Conservation (phyloP, 1,284 basidiomycete genomes). For the Leucoagaricus sp. region DNA sequence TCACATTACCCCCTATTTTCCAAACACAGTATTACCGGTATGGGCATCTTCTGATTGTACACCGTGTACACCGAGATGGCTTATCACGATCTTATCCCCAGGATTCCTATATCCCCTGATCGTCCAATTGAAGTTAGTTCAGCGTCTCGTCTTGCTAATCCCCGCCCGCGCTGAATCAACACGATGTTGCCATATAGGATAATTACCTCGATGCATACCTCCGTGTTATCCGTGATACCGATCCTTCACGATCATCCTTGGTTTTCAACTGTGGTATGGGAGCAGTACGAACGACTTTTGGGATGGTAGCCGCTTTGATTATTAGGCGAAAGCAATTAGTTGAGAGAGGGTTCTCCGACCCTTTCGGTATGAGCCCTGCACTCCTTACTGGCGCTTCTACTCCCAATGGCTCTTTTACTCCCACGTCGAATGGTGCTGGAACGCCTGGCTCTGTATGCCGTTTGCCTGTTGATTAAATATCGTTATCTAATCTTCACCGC, state of each 20-base stretch:
- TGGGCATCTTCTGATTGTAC: constrained; percentile 27
- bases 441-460: constrained; percentile 44
- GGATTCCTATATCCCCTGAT: constrained; percentile 93
- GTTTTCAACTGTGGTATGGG: constrained; percentile 99
- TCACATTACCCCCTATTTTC: not conserved
- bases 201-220: constrained; percentile 96
- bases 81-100: constrained; percentile 28
- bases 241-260: constrained; percentile 81
- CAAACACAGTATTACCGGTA: constrained; percentile 33
- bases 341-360: constrained; percentile 75
- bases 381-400: constrained; percentile 5
- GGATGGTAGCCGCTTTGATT: constrained; percentile 93
- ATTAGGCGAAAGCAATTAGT: constrained; percentile 88
- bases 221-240: constrained; percentile 77
- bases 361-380: constrained; percentile 50
- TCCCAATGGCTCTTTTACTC: not conserved
- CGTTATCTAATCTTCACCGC: not conserved
- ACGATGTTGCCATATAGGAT: constrained; percentile 50
- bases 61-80: constrained; percentile 59
- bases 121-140: constrained; percentile 71
- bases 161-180: not conserved
- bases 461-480: not conserved
- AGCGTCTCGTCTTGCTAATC: not conserved
- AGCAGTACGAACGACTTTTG: constrained; percentile 95
- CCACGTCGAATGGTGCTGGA: constrained; percentile 25